Base-by-base conservation (phyloP, 1,139 yeast genomes). In the Yamadazyma blattariae region DNA sequence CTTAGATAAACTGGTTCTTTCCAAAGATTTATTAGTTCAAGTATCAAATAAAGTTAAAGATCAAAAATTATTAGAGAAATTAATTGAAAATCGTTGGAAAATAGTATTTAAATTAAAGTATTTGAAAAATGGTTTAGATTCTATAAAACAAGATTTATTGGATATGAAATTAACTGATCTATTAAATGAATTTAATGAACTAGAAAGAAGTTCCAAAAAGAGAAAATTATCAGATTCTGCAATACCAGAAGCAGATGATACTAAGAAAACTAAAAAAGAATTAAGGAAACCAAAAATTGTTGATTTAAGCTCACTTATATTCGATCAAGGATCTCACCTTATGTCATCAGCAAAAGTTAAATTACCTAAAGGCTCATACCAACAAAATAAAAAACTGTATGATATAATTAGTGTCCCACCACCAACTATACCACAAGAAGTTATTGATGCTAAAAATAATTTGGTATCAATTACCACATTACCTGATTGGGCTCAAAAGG, bases 371-470 rank as follows among this genome's bases (percentile, higher is more conserved):
- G 96, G 95, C 1, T 83, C 97, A 0, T 85, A 77, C 52, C 90
- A 85, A 54, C 79, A 84, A 42, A 75, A 78, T 11, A 82, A 81
- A 44, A 79, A 77, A 41, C 63, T 76, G 5, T 92, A 92, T 57
- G 97, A 92, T 56, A 92, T 87, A 48, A 85, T 89, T 32, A 88
- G 82, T 41, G 78, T 94, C 3, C 98, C 98, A 0, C 61, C 76
- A 1, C 70, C 71, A 2, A 81, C 94, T 0, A 92, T 95, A 0
- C 51, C 59, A 16, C 33, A 52, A 17, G 64, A 56, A 4, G 64
- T 65, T n/a, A 29, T 30, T 7, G 47, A 42, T 7, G 49, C 48
- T 2, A 65, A 67, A 26, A 80, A 76, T 34, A 58, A 67, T 7
- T 58, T 86, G 10, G 79, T 88, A 2, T 64, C 78, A 1, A 78